Base-by-base conservation (phyloP, 768 basidiomycete species). In the Melanogaster broomeanus region DNA sequence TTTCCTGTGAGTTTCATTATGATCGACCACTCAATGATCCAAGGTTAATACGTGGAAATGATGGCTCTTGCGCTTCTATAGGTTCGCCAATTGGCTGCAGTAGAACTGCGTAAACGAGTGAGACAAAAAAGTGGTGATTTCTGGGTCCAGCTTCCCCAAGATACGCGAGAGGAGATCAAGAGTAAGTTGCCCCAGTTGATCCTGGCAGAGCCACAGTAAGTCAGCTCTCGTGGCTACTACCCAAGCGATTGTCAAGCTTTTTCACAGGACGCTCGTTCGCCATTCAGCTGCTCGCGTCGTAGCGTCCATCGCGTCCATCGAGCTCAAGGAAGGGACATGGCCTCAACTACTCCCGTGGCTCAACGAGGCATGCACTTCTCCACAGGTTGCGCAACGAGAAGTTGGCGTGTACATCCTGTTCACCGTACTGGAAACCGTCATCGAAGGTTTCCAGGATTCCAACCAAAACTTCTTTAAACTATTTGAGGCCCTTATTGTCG, bases 1-100 rank as follows among this genome's bases (percentile, higher is more conserved):
- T 74, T 81, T 61, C 75, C 87, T 47, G 95, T 97, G 63, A 69
- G 93, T 79, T n/a, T 21, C 30, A 19, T 54, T 51, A 42, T 38
- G 44, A 56, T 53, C 52, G 18, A n/a, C 30, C 50, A 21, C 28
- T 19, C 42, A 42, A 24, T 52, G 51, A 42, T 53, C 50, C 44
- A 9, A 38, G 39, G 49, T 60, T 46, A 34, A 52, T 34, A 22
- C 28, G 18, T 39, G 39, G 42, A 18, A 8, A 11, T 25, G n/a
- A 27, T 34, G 46, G 50, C 49, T 31, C 24, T 21, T 9, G 42
- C 37, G 12, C n/a, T 44, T 1, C 12, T 22, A 45, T 64, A 99
- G 95, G 85, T 98, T 56, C 90, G 94, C 55, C 97, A 99, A 83
- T 81, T 99, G 19, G 92, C 95, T 42, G 94, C 95, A 8, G 94